phyloP scores from a whole-genome alignment of 2,329 filamentous ascomycete species.

The Pseudohalonectria lignicola region DNA sequence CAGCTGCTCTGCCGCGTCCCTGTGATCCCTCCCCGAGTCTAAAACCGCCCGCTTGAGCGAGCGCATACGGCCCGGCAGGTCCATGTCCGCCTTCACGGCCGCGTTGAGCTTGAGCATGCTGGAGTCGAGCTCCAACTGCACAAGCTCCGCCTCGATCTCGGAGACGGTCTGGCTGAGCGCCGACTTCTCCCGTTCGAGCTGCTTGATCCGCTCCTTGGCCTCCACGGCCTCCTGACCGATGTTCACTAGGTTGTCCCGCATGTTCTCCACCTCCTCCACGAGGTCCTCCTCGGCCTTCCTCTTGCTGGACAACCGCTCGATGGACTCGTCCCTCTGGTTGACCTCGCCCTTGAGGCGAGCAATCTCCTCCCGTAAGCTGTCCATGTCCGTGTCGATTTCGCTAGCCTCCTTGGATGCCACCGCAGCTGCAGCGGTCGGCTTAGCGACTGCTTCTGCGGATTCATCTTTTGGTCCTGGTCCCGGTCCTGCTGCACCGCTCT shows the following conservation, averaged over 20 bases:
- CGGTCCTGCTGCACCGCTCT: slow-evolving; percentile 41
- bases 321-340: slow-evolving; percentile 57
- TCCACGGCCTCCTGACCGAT: slow-evolving; percentile 79
- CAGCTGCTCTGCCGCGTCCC: background rate
- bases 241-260: slow-evolving; percentile 68
- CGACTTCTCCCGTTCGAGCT: slow-evolving; percentile 57
- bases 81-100: background rate
- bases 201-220: slow-evolving; percentile 66
- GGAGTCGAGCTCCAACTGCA: slow-evolving; percentile 7
- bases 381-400: slow-evolving; percentile 8
- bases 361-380: slow-evolving; percentile 36
- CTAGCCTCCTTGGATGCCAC: slow-evolving; percentile 7
- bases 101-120: slow-evolving; percentile 9
- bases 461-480: slow-evolving; percentile 13
- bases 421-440: slow-evolving; percentile 15
- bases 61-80: slow-evolving; percentile 51
- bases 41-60: no score
- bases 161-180: slow-evolving; percentile 52
- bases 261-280: slow-evolving; percentile 72
- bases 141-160: slow-evolving; percentile 62
- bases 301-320: slow-evolving; percentile 59
- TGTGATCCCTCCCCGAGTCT: no score
- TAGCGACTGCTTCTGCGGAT: slow-evolving; percentile 19
- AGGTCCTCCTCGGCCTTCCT: slow-evolving; percentile 68
- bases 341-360: slow-evolving; percentile 40